Evolutionary conservation across 2,329 filamentous ascomycete genomes (phyloP).

Genomic region (Epichloe sp.): DNA sequence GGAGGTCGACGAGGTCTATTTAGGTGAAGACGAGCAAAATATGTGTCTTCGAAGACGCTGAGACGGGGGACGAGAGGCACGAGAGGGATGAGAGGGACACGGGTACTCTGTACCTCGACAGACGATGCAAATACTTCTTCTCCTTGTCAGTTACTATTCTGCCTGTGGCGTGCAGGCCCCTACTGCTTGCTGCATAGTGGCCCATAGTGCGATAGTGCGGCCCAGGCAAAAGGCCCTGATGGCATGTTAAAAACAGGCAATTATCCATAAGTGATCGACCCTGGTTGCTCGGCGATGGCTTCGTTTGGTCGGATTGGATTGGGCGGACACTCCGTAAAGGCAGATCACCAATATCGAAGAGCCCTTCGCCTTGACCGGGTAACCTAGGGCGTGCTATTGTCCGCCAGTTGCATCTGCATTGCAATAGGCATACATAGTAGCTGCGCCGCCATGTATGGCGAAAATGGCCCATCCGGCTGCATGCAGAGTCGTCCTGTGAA

Average conservation of each 20-base stretch:
- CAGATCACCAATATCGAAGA: not conserved
- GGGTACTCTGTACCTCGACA: not conserved
- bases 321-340: not conserved
- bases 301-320: constrained; percentile 1
- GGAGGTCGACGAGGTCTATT: constrained; percentile 3
- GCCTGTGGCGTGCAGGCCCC: constrained; percentile 1
- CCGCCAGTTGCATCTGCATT: constrained; percentile 6
- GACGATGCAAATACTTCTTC: not conserved
- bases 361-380: not conserved
- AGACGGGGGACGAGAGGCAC: not conserved
- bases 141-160: not conserved
- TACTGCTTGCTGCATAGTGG: not conserved
- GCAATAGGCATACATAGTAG: constrained; percentile 7
- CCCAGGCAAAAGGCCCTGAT: not conserved
- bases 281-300: not conserved
- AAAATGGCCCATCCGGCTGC: constrained; percentile 17
- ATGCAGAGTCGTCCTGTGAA: constrained; percentile 20
- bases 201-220: not conserved
- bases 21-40: not conserved
- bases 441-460: constrained; percentile 33
- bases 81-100: not conserved
- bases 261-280: not conserved
- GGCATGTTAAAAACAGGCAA: not conserved
- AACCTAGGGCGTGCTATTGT: constrained; percentile 3
- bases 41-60: not conserved